Evolutionary conservation across 805 yeast genomes (phyloP), one percentile per base, ranked within the genome.

Genomic region (Cyberlindnera saturnus): DNA sequence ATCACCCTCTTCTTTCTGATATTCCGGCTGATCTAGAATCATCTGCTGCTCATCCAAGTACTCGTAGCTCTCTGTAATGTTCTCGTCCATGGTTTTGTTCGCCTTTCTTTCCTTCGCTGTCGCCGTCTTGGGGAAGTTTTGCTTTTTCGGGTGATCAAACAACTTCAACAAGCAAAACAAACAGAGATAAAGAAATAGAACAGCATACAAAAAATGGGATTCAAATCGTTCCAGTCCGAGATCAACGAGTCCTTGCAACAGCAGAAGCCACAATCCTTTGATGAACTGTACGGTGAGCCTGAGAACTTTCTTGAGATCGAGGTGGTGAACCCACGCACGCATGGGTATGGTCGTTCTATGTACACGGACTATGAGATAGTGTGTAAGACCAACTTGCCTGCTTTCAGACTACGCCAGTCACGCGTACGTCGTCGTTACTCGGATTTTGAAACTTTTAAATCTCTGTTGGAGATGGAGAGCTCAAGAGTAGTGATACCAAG

Each of bases 221-320:
- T 61, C 49, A 56, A 51, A 32, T 58, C 65, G 2, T 61, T 61
- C 37, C 55, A 54, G 15, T 50, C 63, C 5, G 60, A 57, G 43
- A 53, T 55, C 2, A 51, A 48, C 23, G 61, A 54, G 39, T 48
- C 59, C 42, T 57, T 38, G 31, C 43, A 5, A 10, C 33, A 41
- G 26, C 15, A 42, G 26, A 20, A 33, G 28, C 39, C 18, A 26
- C 91, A 84, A 61, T 73, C 87, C 4, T 82, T 81, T 61, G 85
- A 79, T 49, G 96, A 88, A 55, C 74, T 86, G 35, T 93, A 93
- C 59, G 96, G 95, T 0, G 95, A 86, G 55, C 98, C 97, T 0
- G 98, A 93, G 63, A 87, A 88, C 65, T 87, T 89, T 57, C 73
- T 91, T 34, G 99, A 91, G 64, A 81, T 93, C 31, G 97, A 90